These are phyloP conservation scores for Alternaria alternata DNA, from an alignment of 2,329 filamentous ascomycete species.

Conservation along the genomic window DNA sequence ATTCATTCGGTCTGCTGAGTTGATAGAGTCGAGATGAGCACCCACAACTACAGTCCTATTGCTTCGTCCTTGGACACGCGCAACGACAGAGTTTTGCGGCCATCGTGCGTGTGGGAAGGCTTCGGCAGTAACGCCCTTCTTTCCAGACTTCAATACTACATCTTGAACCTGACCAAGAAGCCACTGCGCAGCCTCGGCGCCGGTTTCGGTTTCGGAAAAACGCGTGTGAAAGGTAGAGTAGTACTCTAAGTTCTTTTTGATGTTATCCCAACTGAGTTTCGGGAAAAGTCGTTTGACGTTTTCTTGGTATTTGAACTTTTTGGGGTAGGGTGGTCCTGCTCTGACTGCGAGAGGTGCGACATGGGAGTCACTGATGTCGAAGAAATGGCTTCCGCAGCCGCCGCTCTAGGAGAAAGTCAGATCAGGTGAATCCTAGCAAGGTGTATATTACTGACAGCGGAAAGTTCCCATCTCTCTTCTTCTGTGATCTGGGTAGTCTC, in stretches of 20 bases:
- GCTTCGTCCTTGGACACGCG: conserved; percentile 82
- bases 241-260: conserved; percentile 5
- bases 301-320: background rate
- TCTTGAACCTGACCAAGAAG: conserved; percentile 75
- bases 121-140: background rate
- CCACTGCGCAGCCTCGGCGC: conserved; percentile 86
- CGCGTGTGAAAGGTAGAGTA: conserved; percentile 35
- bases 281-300: background rate
- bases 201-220: conserved; percentile 51
- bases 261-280: conserved; percentile 15
- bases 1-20: background rate
- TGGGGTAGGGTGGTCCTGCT: conserved; percentile 30
- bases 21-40: conserved; percentile 70
- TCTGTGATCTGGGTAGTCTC: conserved; percentile 26
- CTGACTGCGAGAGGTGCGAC: conserved; percentile 27
- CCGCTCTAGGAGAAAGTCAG: background rate
- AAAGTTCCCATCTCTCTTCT: conserved; percentile 24
- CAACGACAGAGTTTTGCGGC: conserved; percentile 82
- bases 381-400: conserved; percentile 28
- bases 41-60: conserved; percentile 86
- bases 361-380: conserved; percentile 33
- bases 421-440: background rate
- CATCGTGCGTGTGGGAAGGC: background rate
- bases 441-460: conserved; percentile 13
- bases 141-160: conserved; percentile 70